A percentile compares a stretch with the other conserved stretches of the same genome.
phyloP scores from a whole-genome alignment of 1,284 basidiomycete genomes.

The Chalciporus sp. region DNA sequence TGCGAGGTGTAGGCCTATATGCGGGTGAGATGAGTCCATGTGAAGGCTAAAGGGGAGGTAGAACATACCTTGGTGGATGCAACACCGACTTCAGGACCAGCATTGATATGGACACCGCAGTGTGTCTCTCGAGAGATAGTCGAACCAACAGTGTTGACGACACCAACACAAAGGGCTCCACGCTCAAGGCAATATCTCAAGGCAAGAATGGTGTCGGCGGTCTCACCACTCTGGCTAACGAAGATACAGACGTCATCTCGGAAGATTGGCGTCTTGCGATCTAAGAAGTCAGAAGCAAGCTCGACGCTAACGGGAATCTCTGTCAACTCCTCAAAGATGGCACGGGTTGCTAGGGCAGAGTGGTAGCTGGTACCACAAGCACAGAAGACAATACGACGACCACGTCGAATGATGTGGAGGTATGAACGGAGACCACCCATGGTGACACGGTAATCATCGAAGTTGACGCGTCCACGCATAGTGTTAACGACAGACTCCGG shows the following conservation, averaged over 20 bases:
- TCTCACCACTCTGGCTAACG: constrained; percentile 98
- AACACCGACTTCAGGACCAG: constrained; percentile 98
- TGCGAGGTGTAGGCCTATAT: constrained; percentile 95
- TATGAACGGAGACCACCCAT: constrained; percentile 96
- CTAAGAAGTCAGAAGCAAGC: constrained; percentile 97
- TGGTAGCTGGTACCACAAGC: constrained; percentile 99
- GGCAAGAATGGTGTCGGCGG: constrained; percentile 96
- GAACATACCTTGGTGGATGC: constrained; percentile 92
- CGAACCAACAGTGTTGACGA: constrained; percentile 98
- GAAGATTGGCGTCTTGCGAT: constrained; percentile 99
- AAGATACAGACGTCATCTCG: constrained; percentile 98
- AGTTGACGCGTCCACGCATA: constrained; percentile 99
- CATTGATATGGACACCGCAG: constrained; percentile 99
- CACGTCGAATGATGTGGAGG: constrained; percentile 93
- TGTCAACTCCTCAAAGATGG: constrained; percentile 98
- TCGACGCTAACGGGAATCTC: constrained; percentile 99
- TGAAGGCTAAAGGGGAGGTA: not conserved
- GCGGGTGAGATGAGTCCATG: not conserved
- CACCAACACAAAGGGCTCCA: constrained; percentile 94
- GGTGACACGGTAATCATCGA: constrained; percentile 89
- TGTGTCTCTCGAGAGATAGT: constrained; percentile 98
- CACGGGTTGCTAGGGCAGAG: constrained; percentile 95
- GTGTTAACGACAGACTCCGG: constrained; percentile 99
- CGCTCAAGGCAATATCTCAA: constrained; percentile 96
- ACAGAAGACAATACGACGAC: constrained; percentile 93